Base-by-base conservation (phyloP, 176 grass and related monocot genomes). In the Ensete ventricosum region DNA sequence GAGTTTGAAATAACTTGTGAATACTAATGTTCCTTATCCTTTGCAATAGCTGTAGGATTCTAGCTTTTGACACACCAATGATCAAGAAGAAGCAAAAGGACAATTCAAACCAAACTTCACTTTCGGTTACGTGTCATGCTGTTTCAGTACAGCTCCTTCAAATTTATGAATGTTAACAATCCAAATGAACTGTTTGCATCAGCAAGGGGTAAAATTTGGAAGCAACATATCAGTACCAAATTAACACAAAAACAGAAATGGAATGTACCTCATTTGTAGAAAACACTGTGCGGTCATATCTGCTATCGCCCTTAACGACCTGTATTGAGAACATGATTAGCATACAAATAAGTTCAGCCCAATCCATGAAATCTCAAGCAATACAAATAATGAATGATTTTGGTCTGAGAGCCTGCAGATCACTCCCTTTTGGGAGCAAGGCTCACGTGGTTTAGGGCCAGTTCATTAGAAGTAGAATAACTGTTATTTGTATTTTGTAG, bases 261-360 rank as follows among this genome's bases (percentile, higher is more conserved):
- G 53, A 79, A 43, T 74, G 64, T 73, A 96, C 92, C 87, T 83
- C 89, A 74, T 80, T 82, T 23, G 81, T 7, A 59, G 73, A 62
- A 52, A 76, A 24, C 48, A 77, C 16, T 65, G 76, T 72, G 69
- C 17, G 82, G 19, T 85, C 78, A 84, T 9, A 65, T 55, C 67
- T 55, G 73, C 78, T 74, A 77, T 82, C 83, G 76, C 74, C 79
- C 25, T 66, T 54, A 58, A 81, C 84, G 67, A 67, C 51, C 84
- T 87, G 76, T 9, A n/a, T 82, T 1, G 83, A 73, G 51, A 84
- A 77, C 14, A 48, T 2, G 76, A 14, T 64, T 75, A 11, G 54
- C 34, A 43, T 43, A 43, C 4, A 43, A 43, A 43, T 43, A 43
- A 43, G 34, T 43, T 43, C 34, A 43, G 34, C 34, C 34, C 34